These are phyloP conservation scores for Geoglossum glabrum DNA, from an alignment of 495 filamentous ascomycete genomes.

Conservation along the genomic window DNA sequence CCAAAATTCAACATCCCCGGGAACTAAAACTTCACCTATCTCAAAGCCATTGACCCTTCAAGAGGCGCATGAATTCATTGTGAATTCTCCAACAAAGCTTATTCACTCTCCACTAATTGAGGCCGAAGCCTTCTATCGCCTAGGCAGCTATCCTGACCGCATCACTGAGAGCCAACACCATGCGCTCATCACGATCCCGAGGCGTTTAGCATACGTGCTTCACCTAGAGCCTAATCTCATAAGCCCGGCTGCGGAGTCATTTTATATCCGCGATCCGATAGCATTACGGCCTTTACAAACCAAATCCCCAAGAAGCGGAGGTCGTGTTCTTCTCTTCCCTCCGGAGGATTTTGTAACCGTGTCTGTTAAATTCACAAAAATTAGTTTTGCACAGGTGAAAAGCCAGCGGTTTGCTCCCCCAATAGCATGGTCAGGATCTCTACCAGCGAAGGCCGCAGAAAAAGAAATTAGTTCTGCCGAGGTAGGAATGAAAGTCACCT, in stretches of 20 bases:
- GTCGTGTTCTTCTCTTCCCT: slow-evolving; percentile 34
- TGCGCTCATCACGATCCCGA: slow-evolving; percentile 48
- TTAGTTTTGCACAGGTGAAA: slow-evolving; percentile 78
- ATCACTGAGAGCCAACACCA: slow-evolving; percentile 53
- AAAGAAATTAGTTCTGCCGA: slow-evolving; percentile 33
- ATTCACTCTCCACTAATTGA: slow-evolving; percentile 52
- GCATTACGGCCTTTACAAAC: slow-evolving; percentile 44
- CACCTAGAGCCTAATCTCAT: slow-evolving; percentile 52
- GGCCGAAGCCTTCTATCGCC: slow-evolving; percentile 73
- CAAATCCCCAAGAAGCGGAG: background rate
- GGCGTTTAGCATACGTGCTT: slow-evolving; percentile 64
- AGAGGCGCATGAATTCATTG: slow-evolving; percentile 39
- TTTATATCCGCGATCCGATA: slow-evolving; percentile 79
- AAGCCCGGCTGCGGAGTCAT: slow-evolving; percentile 69
- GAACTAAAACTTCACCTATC: background rate
- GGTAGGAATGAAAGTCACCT: slow-evolving; percentile 73
- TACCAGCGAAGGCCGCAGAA: slow-evolving; percentile 19
- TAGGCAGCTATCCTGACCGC: slow-evolving; percentile 60
- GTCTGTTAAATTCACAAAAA: slow-evolving; percentile 61
- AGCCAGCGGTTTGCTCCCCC: slow-evolving; percentile 69
- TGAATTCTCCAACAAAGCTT: slow-evolving; percentile 27
- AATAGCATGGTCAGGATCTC: slow-evolving; percentile 31
- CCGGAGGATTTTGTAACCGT: slow-evolving; percentile 62
- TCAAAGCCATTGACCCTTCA: slow-evolving; percentile 30
- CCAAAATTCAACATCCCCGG: background rate